Conservation (phyloP, 306 rosid species). For the Castanea crenata region DNA sequence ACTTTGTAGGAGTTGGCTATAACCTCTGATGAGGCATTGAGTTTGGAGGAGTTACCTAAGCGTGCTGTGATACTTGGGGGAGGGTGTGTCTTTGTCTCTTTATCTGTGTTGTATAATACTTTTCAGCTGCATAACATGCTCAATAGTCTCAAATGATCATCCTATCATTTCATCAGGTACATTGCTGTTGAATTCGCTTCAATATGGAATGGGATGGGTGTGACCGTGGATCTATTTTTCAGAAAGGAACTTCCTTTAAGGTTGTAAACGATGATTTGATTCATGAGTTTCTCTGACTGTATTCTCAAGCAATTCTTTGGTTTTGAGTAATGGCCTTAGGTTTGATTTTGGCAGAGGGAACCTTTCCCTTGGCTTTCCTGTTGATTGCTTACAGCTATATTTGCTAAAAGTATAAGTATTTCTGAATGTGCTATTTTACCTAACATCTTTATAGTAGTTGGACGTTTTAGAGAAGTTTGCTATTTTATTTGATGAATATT, state of each 20-base stretch:
- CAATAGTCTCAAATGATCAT: conserved; percentile 2
- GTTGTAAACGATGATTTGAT: conserved; percentile 36
- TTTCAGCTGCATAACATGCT: conserved; percentile 15
- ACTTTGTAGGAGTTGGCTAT: conserved; percentile 74
- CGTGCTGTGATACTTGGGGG: conserved; percentile 85
- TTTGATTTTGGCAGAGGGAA: not conserved
- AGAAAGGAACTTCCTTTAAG: conserved; percentile 93
- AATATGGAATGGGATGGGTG: conserved; percentile 97
- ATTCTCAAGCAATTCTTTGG: not conserved
- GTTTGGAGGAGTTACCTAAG: conserved; percentile 88
- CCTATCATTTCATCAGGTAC: conserved; percentile 48
- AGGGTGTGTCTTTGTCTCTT: conserved; percentile 61
- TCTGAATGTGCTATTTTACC: not conserved
- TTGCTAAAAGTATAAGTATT: not conserved
- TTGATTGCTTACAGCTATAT: not conserved
- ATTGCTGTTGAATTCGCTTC: conserved; percentile 96
- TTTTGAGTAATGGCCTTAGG: not conserved
- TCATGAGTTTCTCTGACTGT: not conserved
- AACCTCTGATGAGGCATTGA: conserved; percentile 97
- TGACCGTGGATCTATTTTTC: conserved; percentile 66
- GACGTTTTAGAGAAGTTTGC: not conserved
- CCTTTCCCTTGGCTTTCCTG: not conserved
- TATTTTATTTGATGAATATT: not conserved
- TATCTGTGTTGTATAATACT: conserved; percentile 4
- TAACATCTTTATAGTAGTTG: not conserved